phyloP scores from a whole-genome alignment of 1,139 yeast genomes.

The Geotrichum fermentans region DNA sequence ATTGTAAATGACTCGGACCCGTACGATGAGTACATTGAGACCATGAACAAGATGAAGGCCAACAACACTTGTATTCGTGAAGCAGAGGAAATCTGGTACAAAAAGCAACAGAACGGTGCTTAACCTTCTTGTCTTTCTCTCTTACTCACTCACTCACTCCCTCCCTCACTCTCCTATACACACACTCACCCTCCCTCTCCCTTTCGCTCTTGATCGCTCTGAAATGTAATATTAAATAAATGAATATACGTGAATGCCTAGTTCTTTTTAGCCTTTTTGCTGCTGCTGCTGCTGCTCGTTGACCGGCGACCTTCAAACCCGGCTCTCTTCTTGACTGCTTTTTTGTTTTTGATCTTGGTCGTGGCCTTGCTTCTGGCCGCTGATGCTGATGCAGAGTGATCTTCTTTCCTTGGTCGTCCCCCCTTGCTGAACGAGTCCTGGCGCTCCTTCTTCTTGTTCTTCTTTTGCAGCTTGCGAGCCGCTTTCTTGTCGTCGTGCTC shows the following conservation, averaged over 20 bases:
- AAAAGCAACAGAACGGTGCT: constrained; percentile 26
- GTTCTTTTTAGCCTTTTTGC: constrained; percentile 6
- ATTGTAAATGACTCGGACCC: constrained; percentile 94
- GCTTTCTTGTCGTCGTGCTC: too few species aligned
- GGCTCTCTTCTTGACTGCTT: constrained; percentile 14
- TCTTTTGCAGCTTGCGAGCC: background rate
- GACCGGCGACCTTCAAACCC: constrained; percentile 16
- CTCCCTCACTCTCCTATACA: too few species aligned
- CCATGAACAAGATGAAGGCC: constrained; percentile 95
- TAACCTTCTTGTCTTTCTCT: too few species aligned
- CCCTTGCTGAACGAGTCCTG: background rate
- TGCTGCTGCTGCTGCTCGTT: background rate
- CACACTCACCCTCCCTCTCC: too few species aligned
- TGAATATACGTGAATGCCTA: background rate
- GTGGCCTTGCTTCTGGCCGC: background rate
- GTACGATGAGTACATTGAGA: constrained; percentile 89
- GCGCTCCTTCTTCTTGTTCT: background rate
- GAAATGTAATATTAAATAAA: background rate
- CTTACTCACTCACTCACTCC: too few species aligned
- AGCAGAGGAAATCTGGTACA: constrained; percentile 78
- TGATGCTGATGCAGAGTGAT: background rate
- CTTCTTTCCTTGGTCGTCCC: background rate
- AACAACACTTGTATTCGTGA: constrained; percentile 82
- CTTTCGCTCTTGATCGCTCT: background rate
- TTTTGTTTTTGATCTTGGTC: constrained; percentile 7